Evolutionary conservation across 164 flowering plant species (phyloP), one percentile per base, ranked within the genome.

Genomic region (Euptelea pleiosperma): DNA sequence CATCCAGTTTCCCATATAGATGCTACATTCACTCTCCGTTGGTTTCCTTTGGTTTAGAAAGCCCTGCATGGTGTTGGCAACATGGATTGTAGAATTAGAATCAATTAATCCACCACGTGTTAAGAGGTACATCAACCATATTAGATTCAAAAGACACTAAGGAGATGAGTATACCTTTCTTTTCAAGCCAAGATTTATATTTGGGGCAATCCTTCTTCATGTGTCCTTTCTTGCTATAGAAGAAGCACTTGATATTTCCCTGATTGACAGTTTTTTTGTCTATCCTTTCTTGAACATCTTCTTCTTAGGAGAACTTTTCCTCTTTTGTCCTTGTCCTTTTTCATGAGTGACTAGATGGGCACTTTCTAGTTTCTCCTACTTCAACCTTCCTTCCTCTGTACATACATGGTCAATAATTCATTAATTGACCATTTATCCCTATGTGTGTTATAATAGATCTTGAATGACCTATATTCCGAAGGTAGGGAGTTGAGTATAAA

Each of bases 381-480:
- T 36, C 12, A 60, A 7, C 4, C 36, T 48, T 2, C 37, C 25
- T 19, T 60, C 55, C 37, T 60, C 55, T 40, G 55, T 16, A 60
- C 47, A 60, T 28, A 49, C 55, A 60, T 60, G 47, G 47, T 60
- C 55, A 60, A 2, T 4, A 49, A 5, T 28, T 36, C 52, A 33
- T 49, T 48, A 25, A 59, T 59, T 8, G 24, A 36, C 43, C 6
- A 31, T 44, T 58, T 58, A 6, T 19, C 40, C 11, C 22, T 58
- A 44, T 58, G 52, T 58, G 43, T 59, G 35, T 59, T 47, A 3
- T 47, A 46, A 2, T 55, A 59, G 4, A 59, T 59, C 9, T 59
- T 59, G 16, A 59, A 25, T 14, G 34, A 14, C 9, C n/a, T 36
- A 18, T 24, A 59, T 6, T 36, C 15, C 1, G 15, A 16, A 0